Conservation (phyloP, 495 filamentous ascomycete genomes). For the Cercophora samala region DNA sequence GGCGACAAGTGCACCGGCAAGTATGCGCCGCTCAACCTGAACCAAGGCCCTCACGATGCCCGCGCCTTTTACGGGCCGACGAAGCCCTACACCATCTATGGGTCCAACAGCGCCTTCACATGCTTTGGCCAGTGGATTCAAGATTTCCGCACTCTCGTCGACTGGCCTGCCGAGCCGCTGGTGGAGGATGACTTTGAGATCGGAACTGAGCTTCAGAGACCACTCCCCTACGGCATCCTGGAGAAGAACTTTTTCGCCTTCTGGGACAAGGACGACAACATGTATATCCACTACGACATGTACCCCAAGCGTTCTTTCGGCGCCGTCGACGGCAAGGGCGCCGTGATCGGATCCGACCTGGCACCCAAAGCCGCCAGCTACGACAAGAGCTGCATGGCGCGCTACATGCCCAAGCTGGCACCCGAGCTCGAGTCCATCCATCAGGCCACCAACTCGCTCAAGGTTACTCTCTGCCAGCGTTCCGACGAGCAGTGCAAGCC, state of each 20-base stretch:
- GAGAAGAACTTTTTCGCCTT: constrained; percentile 60
- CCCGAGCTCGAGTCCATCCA: constrained; percentile 44
- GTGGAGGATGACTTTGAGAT: constrained; percentile 30
- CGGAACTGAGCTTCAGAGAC: constrained; percentile 48
- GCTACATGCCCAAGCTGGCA: constrained; percentile 37
- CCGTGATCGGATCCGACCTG: constrained; percentile 42
- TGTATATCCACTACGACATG: constrained; percentile 51
- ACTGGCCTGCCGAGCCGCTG: constrained; percentile 35
- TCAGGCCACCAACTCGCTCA: constrained; percentile 55
- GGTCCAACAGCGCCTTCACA: constrained; percentile 47
- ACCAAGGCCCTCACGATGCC: constrained; percentile 50
- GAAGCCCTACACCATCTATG: constrained; percentile 44
- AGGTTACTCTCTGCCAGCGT: constrained; percentile 50
- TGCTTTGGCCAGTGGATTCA: constrained; percentile 54
- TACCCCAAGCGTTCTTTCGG: constrained; percentile 47
- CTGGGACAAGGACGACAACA: constrained; percentile 45
- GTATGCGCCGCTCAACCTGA: constrained; percentile 34
- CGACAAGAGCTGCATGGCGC: constrained; percentile 42
- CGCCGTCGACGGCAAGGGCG: constrained; percentile 35
- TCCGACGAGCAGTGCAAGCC: constrained; percentile 42
- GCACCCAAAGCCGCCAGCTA: constrained; percentile 24
- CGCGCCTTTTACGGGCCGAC: constrained; percentile 52
- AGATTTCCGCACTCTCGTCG: constrained; percentile 47
- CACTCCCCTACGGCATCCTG: constrained; percentile 33
- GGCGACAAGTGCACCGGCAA: constrained; percentile 43